Base-by-base conservation (phyloP, 768 basidiomycete genomes). In the Boletus vermiculosoides region DNA sequence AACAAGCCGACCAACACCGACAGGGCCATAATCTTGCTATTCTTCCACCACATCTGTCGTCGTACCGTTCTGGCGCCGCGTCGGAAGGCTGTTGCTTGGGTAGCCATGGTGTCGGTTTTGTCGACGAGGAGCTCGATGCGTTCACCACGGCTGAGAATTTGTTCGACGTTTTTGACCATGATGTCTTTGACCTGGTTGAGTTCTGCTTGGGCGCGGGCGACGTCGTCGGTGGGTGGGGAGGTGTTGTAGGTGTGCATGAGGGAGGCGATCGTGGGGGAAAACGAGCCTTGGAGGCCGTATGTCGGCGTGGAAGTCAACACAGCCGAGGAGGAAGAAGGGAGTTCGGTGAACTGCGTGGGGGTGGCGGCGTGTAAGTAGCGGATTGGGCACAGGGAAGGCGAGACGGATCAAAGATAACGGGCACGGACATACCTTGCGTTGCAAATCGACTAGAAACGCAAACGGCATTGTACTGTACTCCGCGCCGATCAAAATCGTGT, bases 101-200 rank as follows among this genome's bases (percentile, higher is more conserved):
- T 88, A 8, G 92, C 90, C 86, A 99, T 92, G 53, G 81, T 89
- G 69, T 98, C 95, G 30, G 97, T 99, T 80, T 97, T 97, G 77
- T 98, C 94, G 31, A 98, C 91, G 50, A 99, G 81, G 18, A 98
- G 80, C 71, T 98, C 96, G 63, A 99, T 92, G 52, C 97, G 81
- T 73, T 99, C 97, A 23, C 97, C 97, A 37, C 97, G 81, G 52
- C 84, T 88, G 41, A 99, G 83, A 60, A 98, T 96, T 71, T 94
- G 91, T 74, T 98, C 94, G 61, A 98, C 95, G 71, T 98, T 98
- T 73, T 98, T 92, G 50, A 98, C 95, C 94, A 97, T 96, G 74
- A 97, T 92, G 66, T 94, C 88, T 71, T 97, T 98, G 46, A 97
- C 91, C 63, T 92, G 90, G 58, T 85, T 84, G 41, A 94, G 80